Evolutionary conservation across 257 asterid species (phyloP).

Genomic region (Apocynum venetum): DNA sequence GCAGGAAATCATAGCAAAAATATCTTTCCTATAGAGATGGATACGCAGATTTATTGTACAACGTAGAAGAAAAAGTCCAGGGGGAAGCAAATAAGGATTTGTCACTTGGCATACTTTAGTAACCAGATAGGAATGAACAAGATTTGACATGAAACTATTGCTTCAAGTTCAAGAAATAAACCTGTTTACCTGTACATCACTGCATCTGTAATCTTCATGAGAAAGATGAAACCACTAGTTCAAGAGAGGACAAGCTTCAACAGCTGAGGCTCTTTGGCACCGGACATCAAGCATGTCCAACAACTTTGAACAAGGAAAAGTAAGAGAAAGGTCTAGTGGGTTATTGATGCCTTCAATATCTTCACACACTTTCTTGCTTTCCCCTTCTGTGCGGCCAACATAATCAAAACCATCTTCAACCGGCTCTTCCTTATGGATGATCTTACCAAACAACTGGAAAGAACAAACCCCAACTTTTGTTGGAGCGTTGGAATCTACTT

Average conservation of each 20-base stretch:
- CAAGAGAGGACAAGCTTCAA: slow-evolving; percentile 10
- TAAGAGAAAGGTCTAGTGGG: slow-evolving; percentile 11
- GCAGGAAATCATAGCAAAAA: background rate
- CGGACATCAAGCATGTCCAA: slow-evolving; percentile 21
- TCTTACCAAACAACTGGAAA: slow-evolving; percentile 51
- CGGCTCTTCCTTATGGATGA: slow-evolving; percentile 23
- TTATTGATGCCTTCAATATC: slow-evolving; percentile 15
- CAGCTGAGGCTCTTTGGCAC: slow-evolving; percentile 13
- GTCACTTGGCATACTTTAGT: background rate
- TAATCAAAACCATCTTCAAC: slow-evolving; percentile 12
- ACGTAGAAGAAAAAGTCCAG: background rate
- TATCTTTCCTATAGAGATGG: background rate
- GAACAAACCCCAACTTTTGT: slow-evolving; percentile 16
- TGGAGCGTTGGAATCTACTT: slow-evolving; percentile 14
- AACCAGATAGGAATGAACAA: background rate
- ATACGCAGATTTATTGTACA: background rate
- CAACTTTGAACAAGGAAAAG: slow-evolving; percentile 11
- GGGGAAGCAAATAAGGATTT: background rate
- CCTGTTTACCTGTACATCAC: slow-evolving; percentile 22
- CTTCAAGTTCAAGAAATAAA: background rate
- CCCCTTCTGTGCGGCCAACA: slow-evolving; percentile 15
- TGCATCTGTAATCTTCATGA: slow-evolving; percentile 2
- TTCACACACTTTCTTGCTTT: background rate
- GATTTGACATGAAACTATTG: background rate
- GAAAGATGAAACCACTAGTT: slow-evolving; percentile 5